These are phyloP conservation scores for Rhizoclosmatium globosum DNA, from an alignment of 192 early-diverging fungal species.

Conservation along the genomic window DNA sequence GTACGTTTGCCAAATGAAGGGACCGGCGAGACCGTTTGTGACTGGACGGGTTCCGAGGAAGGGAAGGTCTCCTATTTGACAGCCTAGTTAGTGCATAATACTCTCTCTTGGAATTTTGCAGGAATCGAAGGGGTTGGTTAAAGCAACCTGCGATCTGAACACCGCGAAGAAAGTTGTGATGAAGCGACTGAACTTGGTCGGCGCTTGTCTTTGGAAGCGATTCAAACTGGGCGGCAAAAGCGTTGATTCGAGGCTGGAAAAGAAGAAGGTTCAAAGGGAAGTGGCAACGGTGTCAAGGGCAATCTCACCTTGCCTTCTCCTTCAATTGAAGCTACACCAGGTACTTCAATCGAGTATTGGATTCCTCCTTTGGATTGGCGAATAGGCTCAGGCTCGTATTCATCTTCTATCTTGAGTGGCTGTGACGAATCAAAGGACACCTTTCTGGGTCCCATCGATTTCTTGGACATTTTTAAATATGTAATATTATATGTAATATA, in stretches of 20 bases:
- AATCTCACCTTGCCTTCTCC: neutral
- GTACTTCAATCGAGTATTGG: neutral
- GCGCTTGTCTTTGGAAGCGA: slow-evolving; percentile 45
- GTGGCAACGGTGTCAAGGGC: neutral
- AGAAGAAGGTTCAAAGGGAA: neutral
- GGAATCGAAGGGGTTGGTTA: neutral
- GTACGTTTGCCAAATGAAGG: slow-evolving; percentile 76
- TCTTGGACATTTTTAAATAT: too few relatives aligned
- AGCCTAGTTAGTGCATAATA: neutral
- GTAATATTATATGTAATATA: too few relatives aligned
- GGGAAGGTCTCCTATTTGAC: slow-evolving; percentile 47
- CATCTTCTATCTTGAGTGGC: too few relatives aligned
- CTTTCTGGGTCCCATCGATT: too few relatives aligned
- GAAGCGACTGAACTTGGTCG: slow-evolving; percentile 67
- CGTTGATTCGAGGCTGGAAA: slow-evolving; percentile 36
- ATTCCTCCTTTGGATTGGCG: neutral
- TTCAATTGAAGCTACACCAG: neutral
- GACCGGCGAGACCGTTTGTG: slow-evolving; percentile 59
- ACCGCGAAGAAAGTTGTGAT: slow-evolving; percentile 81
- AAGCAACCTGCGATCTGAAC: slow-evolving; percentile 64
- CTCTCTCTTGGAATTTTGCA: neutral
- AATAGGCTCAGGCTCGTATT: too few relatives aligned
- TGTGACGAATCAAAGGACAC: too few relatives aligned
- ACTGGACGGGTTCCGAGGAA: slow-evolving; percentile 76
- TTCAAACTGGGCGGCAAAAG: neutral